Base-by-base conservation (phyloP, 2,329 filamentous ascomycete genomes). In the Neonectria neomacrospora region DNA sequence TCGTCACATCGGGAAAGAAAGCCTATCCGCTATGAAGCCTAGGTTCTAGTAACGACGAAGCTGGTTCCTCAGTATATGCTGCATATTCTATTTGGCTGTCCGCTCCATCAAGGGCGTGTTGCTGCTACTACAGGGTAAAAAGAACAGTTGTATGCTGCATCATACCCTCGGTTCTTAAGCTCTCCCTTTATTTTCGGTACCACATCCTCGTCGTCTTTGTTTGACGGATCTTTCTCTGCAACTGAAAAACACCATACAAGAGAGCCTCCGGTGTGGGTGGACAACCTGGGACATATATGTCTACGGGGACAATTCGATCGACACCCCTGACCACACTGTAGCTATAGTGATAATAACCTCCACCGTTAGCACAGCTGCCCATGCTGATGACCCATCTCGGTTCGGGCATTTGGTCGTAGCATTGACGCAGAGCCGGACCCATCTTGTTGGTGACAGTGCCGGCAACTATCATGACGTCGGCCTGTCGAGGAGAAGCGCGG, bases 341-440 rank as follows among this genome's bases (percentile, higher is more conserved):
- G 44, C 44, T 47, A 14, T 47, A 47, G 23, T 47, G 44, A 28
- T 47, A 47, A n/a, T 47, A 47, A 3, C 44, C 44, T 10, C 44
- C 44, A 16, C 44, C 44, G 8, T 47, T 47, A 3, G 44, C 44
- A n/a, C 44, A 47, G 22, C 44, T 47, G 2, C 44, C 44, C 44
- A 47, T 47, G 44, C 44, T 47, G 14, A 47, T 47, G 22, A 47
- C 44, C 44, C 44, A 47, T 47, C 22, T 47, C 14, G 44, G 44
- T 10, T 47, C 44, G 14, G 44, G 44, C 44, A 47, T 47, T 6
- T 47, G 44, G 22, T 47, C 44, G 23, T 47, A 47, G 22, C 14
- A n/a, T 7, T 47, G 44, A 6, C 44, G 44, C 11, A 47, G 44
- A 4, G 44, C 44, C 3, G 44, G 44, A 3, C 44, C 44, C 44